Evolutionary conservation across 2,329 filamentous ascomycete genomes (phyloP).

Genomic region (Xylariaceae sp.): DNA sequence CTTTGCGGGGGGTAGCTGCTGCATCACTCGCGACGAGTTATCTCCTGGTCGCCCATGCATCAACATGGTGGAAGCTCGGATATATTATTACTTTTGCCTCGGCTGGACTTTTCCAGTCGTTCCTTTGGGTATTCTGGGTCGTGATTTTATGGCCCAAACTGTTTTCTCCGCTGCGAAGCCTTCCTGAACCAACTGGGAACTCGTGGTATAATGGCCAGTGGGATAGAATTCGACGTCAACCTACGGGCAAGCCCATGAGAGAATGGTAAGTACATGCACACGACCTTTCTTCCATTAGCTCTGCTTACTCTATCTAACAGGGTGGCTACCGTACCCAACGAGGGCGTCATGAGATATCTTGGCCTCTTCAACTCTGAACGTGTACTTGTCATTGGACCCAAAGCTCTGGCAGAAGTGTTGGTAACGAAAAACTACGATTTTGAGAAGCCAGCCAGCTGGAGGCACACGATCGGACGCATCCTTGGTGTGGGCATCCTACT

Average conservation of each 20-base stretch:
- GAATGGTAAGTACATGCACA: slow-evolving; percentile 40
- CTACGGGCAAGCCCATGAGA: slow-evolving; percentile 42
- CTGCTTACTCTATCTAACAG: slow-evolving; percentile 34
- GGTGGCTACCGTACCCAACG: slow-evolving; percentile 59
- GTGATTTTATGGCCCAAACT: slow-evolving; percentile 46
- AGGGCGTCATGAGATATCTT: slow-evolving; percentile 66
- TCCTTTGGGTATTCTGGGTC: slow-evolving; percentile 37
- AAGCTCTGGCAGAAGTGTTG: slow-evolving; percentile 63
- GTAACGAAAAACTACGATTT: slow-evolving; percentile 68
- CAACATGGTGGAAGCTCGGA: slow-evolving; percentile 29
- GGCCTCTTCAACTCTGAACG: slow-evolving; percentile 35
- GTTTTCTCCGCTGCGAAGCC: slow-evolving; percentile 46
- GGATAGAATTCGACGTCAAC: slow-evolving; percentile 33
- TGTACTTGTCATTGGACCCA: slow-evolving; percentile 49
- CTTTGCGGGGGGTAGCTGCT: slow-evolving; percentile 27
- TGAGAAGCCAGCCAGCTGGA: slow-evolving; percentile 54
- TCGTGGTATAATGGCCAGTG: slow-evolving; percentile 50
- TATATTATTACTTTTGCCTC: slow-evolving; percentile 33
- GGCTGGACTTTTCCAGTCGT: slow-evolving; percentile 34
- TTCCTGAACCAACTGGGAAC: slow-evolving; percentile 42
- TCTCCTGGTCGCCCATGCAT: slow-evolving; percentile 25
- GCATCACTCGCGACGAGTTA: slow-evolving; percentile 32
- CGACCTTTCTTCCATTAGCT: neutral
- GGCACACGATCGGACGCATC: slow-evolving; percentile 55
- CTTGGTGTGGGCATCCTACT: slow-evolving; percentile 71